phyloP scores from a whole-genome alignment of 352 stramenopile species.

The Plasmopara viticola region DNA sequence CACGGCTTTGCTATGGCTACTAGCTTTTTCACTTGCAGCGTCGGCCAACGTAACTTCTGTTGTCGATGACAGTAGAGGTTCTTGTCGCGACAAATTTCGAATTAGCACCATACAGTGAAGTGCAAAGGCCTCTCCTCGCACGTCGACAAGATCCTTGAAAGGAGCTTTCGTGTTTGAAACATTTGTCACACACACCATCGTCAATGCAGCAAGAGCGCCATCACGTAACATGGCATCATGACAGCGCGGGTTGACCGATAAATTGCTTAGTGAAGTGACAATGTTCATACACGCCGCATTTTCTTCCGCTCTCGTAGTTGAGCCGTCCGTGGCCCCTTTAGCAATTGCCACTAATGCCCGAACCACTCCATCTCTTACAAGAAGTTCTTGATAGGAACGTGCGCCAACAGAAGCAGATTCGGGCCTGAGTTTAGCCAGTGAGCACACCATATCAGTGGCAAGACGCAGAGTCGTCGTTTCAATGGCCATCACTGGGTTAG shows the following conservation, averaged over 20 bases:
- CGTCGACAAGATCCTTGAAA: conserved; percentile 24
- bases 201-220: conserved; percentile 29
- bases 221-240: conserved; percentile 76
- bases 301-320: conserved; percentile 23
- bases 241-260: conserved; percentile 51
- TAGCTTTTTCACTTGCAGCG: conserved; percentile 2
- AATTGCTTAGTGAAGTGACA: conserved; percentile 53
- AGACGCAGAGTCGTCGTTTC: too few relatives aligned
- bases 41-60: background rate
- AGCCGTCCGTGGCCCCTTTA: conserved; percentile 30
- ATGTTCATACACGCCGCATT: conserved; percentile 49
- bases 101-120: conserved; percentile 51
- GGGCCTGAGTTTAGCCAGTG: too few relatives aligned
- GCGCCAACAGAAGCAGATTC: too few relatives aligned
- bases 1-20: conserved; percentile 31
- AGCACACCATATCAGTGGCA: too few relatives aligned
- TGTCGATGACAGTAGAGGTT: conserved; percentile 7
- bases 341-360: conserved; percentile 38
- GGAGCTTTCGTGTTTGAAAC: conserved; percentile 21
- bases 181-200: conserved; percentile 41
- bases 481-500: conserved; percentile 30
- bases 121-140: conserved; percentile 62
- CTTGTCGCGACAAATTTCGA: conserved; percentile 64
- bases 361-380: conserved; percentile 73
- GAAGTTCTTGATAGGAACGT: too few relatives aligned